Percentiles rank a stretch among this genome's conserved stretches.
phyloP scores from a whole-genome alignment of 192 early-diverging fungal genomes.

The Coemansia sp. region DNA sequence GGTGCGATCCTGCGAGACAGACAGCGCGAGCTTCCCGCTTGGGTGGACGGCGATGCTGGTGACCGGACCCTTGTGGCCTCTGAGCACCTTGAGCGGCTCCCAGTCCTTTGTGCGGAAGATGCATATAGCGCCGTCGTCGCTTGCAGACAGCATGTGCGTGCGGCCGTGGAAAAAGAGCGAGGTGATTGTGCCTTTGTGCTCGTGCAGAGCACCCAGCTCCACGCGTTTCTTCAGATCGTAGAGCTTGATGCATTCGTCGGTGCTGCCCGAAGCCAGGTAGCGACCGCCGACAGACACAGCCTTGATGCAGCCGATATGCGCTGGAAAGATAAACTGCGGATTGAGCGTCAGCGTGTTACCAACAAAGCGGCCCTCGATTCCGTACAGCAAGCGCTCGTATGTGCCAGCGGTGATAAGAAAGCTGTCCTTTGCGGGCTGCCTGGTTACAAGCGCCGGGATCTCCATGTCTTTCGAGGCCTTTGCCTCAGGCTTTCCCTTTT shows the following conservation, averaged over 20 bases:
- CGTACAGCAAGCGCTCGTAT: conserved; percentile 97
- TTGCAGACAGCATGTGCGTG: conserved; percentile 83
- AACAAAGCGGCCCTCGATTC: conserved; percentile 64
- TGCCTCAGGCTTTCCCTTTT: background rate
- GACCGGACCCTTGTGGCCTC: conserved; percentile 71
- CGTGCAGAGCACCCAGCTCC: conserved; percentile 87
- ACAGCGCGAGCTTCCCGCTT: conserved; percentile 89
- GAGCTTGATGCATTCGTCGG: conserved; percentile 93
- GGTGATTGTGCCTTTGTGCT: conserved; percentile 92
- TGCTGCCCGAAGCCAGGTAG: conserved; percentile 90
- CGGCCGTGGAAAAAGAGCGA: conserved; percentile 77
- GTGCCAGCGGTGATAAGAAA: conserved; percentile 68
- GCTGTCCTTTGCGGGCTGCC: conserved; percentile 24
- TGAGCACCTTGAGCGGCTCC: conserved; percentile 89
- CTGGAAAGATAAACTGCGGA: conserved; percentile 91
- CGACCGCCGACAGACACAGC: conserved; percentile 72
- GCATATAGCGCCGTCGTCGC: conserved; percentile 85
- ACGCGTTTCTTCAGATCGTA: conserved; percentile 85
- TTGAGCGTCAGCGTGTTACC: conserved; percentile 33
- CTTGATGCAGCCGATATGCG: conserved; percentile 94
- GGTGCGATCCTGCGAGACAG: conserved; percentile 71
- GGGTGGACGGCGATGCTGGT: conserved; percentile 89
- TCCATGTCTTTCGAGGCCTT: conserved; percentile 1
- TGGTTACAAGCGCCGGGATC: conserved; percentile 13
- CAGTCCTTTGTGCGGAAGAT: conserved; percentile 95